phyloP scores from a whole-genome alignment of 2,329 filamentous ascomycete species.

The Trichoderma semiorbis region DNA sequence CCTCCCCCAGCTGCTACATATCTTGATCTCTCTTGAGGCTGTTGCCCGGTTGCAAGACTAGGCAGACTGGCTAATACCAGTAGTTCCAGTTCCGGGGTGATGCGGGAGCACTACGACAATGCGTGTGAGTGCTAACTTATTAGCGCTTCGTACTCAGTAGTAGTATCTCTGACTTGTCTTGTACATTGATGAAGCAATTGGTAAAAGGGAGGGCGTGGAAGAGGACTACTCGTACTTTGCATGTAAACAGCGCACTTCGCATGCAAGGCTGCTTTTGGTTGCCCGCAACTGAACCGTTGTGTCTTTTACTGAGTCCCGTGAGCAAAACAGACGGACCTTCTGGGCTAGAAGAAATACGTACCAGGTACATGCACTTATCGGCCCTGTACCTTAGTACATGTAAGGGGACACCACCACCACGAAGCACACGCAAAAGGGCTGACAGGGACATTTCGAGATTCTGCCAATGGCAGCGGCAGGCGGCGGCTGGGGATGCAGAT shows the following conservation, averaged over 20 bases:
- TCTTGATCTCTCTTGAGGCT: slow-evolving; percentile 4
- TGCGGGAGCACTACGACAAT: neutral
- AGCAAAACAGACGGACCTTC: neutral
- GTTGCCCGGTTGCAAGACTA: slow-evolving; percentile 2
- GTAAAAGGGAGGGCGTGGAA: neutral
- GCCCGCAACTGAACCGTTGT: neutral
- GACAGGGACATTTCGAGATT: slow-evolving; percentile 13
- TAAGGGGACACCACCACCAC: neutral
- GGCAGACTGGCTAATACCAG: neutral
- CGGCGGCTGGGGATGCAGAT: slow-evolving; percentile 4
- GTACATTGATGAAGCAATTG: neutral
- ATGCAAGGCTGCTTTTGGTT: slow-evolving; percentile 4
- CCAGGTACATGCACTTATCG: neutral
- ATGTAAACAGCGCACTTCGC: neutral
- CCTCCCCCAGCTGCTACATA: neutral
- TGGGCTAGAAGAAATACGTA: neutral
- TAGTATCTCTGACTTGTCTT: neutral
- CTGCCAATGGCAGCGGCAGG: slow-evolving; percentile 6
- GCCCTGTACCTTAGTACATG: neutral
- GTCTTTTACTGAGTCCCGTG: neutral
- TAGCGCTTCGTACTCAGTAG: neutral
- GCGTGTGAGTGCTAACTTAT: neutral
- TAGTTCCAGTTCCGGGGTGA: neutral
- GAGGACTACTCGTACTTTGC: neutral
- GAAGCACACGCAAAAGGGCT: slow-evolving; percentile 3